Base-by-base conservation (phyloP, 2,329 filamentous ascomycete genomes). In the Epichloe elymi region DNA sequence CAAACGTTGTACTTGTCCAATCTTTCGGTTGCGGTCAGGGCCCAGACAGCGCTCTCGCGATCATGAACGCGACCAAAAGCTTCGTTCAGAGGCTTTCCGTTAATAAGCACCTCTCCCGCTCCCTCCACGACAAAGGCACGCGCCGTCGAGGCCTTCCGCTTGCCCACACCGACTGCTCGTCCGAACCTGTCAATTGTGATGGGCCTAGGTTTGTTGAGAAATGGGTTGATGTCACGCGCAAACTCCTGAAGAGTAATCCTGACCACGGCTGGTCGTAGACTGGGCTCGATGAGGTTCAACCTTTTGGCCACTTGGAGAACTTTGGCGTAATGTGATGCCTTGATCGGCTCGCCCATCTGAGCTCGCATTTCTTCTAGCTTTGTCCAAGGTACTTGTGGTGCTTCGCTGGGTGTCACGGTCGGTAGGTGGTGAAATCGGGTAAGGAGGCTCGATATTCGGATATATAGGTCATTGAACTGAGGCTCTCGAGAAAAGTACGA, bases 1-100 rank as follows among this genome's bases (percentile, higher is more conserved):
- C 88, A 98, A 3, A 96, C 81, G 63, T 98, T 98, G 74, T 98
- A 98, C 69, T 96, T 97, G 74, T 95, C 89, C 57, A 95, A 70
- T 56, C 93, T 76, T 42, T 85, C 75, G 23, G 89, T 94, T 47
- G 82, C 78, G 61, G 90, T 88, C 62, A 98, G 70, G 7, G 91
- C 82, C 91, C 91, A 98, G 4, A 95, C 73, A 3, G 88, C 91
- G 63, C 88, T 96, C 73, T 97, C 93, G 42, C 93, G 82, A 68
- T 98, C 91, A 65, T 98, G 91, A 48, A 96, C 70, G 37, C 93
- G 82, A 36, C 83, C 86, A 66, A 98, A 98, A 20, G 80, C 83
- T 48, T 93, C 79, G 48, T 78, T 79, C 51, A 98, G 72, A n/a
- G 79, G 80, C 71, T 89, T 91, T 55, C 90, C 90, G 65, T 98